These are phyloP conservation scores for Buxus sempervirens DNA, from an alignment of 164 flowering plant species.

Conservation along the genomic window DNA sequence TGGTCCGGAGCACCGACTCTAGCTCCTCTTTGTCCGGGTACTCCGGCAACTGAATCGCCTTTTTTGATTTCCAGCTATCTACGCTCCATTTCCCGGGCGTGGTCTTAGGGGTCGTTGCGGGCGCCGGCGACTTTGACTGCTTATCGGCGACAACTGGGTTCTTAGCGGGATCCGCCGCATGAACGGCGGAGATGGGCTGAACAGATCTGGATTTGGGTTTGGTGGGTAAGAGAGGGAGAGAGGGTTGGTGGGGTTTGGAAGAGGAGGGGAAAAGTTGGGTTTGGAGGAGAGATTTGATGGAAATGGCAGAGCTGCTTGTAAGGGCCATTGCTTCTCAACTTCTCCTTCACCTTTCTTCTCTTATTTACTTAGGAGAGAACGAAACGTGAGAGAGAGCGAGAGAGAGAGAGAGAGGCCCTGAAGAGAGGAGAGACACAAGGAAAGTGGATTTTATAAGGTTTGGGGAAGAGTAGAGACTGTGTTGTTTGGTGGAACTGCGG, in stretches of 20 bases:
- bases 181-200: slow-evolving; percentile 24
- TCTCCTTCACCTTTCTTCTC: too few species aligned
- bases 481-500: too few species aligned
- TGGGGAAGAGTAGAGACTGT: too few species aligned
- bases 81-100: slow-evolving; percentile 18
- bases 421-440: too few species aligned
- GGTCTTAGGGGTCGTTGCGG: background rate
- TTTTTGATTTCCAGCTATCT: slow-evolving; percentile 31
- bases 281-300: slow-evolving; percentile 17
- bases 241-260: background rate
- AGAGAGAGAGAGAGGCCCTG: too few species aligned
- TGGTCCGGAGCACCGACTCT: slow-evolving; percentile 24
- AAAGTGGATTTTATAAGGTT: too few species aligned
- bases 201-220: background rate
- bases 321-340: slow-evolving; percentile 24
- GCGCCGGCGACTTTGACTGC: background rate
- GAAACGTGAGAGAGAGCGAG: too few species aligned
- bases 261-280: background rate
- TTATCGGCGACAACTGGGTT: background rate
- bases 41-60: slow-evolving; percentile 33
- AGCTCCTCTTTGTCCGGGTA: slow-evolving; percentile 28
- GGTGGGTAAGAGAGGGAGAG: background rate
- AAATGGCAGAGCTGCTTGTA: slow-evolving; percentile 21
- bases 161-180: slow-evolving; percentile 13
- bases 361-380: too few species aligned